Conservation (phyloP, 345 rosid species). For the Heritiera littoralis region DNA sequence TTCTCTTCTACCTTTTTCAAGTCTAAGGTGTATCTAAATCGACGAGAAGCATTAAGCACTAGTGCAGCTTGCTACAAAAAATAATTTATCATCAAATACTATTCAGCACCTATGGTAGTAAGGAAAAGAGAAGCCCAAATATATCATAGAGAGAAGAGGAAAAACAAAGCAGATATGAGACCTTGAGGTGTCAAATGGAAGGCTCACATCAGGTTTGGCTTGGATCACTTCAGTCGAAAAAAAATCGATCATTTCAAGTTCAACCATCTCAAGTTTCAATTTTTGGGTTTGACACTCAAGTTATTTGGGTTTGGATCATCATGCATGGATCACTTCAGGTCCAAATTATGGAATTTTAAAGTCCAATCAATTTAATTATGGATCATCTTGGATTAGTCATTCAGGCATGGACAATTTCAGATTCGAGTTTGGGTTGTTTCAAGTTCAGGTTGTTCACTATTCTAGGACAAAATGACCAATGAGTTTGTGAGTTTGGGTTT, state of each 20-base stretch:
- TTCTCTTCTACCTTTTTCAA: slow-evolving; percentile 83
- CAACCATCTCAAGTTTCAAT: too few relatives aligned
- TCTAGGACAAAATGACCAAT: background rate
- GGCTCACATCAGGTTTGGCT: too few relatives aligned
- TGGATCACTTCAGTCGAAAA: background rate
- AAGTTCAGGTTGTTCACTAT: background rate
- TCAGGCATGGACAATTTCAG: too few relatives aligned
- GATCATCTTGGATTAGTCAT: too few relatives aligned
- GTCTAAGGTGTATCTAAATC: slow-evolving; percentile 94
- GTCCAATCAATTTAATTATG: too few relatives aligned
- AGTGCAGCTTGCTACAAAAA: slow-evolving; percentile 88
- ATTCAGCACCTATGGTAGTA: background rate
- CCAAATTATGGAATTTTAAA: too few relatives aligned
- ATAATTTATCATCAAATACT: slow-evolving; percentile 8
- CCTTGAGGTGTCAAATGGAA: background rate
- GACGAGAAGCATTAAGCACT: slow-evolving; percentile 94
- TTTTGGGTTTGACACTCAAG: too few relatives aligned
- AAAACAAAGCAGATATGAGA: background rate
- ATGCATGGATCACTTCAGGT: too few relatives aligned
- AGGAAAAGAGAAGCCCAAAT: background rate
- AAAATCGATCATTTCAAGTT: background rate
- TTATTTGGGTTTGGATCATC: too few relatives aligned
- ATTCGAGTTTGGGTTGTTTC: background rate
- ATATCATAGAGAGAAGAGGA: background rate
- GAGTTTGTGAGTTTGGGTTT: background rate